Percentiles rank a stretch among this genome's conserved stretches.
phyloP scores from a whole-genome alignment of 352 stramenopile genomes.

The Globisporangium nagaii region DNA sequence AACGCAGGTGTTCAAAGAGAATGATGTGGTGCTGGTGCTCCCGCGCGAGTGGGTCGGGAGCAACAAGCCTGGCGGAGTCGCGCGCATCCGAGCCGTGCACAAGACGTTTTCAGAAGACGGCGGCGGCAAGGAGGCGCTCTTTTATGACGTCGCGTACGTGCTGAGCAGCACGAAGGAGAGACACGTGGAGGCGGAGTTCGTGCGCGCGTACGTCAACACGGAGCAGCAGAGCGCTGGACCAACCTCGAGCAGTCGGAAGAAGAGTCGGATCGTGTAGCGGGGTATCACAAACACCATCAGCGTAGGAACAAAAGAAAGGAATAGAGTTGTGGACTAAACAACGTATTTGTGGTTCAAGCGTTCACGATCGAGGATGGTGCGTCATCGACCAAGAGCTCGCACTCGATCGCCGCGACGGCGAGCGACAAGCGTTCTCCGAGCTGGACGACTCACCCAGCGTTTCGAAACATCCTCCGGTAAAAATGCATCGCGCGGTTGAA shows the following conservation, averaged over 20 bases:
- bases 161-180: constrained; percentile 54
- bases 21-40: constrained; percentile 50
- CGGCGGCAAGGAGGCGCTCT: constrained; percentile 16
- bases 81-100: constrained; percentile 43
- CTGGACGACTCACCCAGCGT: no score
- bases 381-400: no score
- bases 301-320: no score
- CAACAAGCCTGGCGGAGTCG: constrained; percentile 73
- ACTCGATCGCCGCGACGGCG: no score
- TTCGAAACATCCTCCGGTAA: no score
- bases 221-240: background rate
- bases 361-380: no score
- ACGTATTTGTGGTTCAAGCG: no score
- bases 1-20: constrained; percentile 33
- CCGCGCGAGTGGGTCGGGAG: constrained; percentile 46
- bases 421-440: no score
- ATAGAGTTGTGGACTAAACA: no score
- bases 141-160: constrained; percentile 70
- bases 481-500: no score
- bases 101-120: constrained; percentile 11
- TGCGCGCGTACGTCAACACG: constrained; percentile 26
- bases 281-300: no score
- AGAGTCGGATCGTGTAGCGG: no score
- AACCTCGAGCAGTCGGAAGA: background rate
- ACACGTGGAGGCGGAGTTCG: constrained; percentile 44